Percentiles rank a stretch among this genome's conserved stretches.
phyloP scores from a whole-genome alignment of 2,329 filamentous ascomycete species.

The Penicillium paneum region DNA sequence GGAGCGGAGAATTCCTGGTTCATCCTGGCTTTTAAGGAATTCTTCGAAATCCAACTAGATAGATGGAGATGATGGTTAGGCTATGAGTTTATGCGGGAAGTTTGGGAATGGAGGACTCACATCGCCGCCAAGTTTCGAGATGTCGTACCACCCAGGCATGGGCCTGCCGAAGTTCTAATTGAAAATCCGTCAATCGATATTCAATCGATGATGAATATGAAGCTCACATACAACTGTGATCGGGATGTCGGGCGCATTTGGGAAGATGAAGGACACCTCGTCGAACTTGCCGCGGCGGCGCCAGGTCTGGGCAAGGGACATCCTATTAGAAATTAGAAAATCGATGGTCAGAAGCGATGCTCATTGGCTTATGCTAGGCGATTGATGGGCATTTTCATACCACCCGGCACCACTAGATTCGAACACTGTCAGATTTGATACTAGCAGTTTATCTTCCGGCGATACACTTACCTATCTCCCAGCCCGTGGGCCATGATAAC shows the following conservation, averaged over 20 bases:
- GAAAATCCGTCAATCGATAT: not conserved
- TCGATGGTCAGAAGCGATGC: not conserved
- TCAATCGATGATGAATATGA: not conserved
- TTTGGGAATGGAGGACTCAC: conserved; percentile 24
- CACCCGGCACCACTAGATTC: conserved; percentile 47
- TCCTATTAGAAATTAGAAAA: conserved; percentile 42
- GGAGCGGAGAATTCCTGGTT: conserved; percentile 68
- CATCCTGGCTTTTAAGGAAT: conserved; percentile 46
- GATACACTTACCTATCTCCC: conserved; percentile 66
- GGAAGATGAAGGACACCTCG: conserved; percentile 91
- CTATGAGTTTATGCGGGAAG: not conserved
- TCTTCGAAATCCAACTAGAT: conserved; percentile 43
- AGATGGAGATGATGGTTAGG: not conserved
- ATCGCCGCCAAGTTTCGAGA: conserved; percentile 44
- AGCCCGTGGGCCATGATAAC: conserved; percentile 93
- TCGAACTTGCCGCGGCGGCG: conserved; percentile 73
- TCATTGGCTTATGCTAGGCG: not conserved
- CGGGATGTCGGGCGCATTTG: conserved; percentile 81
- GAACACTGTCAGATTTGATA: conserved; percentile 3
- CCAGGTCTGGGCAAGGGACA: conserved; percentile 82
- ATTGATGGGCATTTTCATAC: conserved; percentile 26
- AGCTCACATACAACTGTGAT: conserved; percentile 68
- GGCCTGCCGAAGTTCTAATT: conserved; percentile 66
- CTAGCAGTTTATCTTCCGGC: not conserved
- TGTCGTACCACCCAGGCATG: conserved; percentile 69